These are phyloP conservation scores for Saturnispora serradocipensis DNA, from an alignment of 805 yeast genomes.

Conservation along the genomic window DNA sequence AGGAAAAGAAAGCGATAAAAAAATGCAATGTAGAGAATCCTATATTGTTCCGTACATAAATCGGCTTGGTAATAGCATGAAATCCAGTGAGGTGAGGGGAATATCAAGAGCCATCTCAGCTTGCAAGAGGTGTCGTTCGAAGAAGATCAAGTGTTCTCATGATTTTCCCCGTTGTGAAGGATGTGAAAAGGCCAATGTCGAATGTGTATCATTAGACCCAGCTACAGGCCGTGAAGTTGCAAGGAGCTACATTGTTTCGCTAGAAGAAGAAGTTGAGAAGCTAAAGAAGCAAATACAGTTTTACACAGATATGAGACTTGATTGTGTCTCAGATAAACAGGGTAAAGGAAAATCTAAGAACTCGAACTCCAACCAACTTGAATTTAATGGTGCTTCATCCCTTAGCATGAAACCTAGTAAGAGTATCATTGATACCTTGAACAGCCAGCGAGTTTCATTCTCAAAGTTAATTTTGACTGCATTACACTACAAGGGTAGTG, in stretches of 20 bases:
- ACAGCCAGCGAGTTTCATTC: conserved; percentile 48
- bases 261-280: conserved; percentile 56
- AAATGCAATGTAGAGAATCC: neutral
- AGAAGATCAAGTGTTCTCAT: conserved; percentile 61
- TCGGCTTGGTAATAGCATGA: neutral
- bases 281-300: conserved; percentile 41
- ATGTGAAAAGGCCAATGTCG: conserved; percentile 54
- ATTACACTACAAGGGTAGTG: conserved; percentile 39
- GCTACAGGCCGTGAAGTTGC: conserved; percentile 85
- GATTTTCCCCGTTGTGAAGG: conserved; percentile 57
- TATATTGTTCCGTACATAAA: neutral
- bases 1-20: neutral
- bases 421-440: neutral
- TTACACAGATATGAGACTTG: neutral
- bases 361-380: neutral
- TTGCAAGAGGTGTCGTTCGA: conserved; percentile 70
- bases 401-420: neutral
- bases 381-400: neutral
- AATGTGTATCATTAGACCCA: conserved; percentile 79
- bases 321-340: neutral
- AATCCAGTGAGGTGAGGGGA: conserved; percentile 23
- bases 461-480: conserved; percentile 75
- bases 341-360: neutral
- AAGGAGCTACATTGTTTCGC: conserved; percentile 61
- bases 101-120: conserved; percentile 68